Base-by-base conservation (phyloP, 2,329 filamentous ascomycete species). In the Monosporascus sp. region DNA sequence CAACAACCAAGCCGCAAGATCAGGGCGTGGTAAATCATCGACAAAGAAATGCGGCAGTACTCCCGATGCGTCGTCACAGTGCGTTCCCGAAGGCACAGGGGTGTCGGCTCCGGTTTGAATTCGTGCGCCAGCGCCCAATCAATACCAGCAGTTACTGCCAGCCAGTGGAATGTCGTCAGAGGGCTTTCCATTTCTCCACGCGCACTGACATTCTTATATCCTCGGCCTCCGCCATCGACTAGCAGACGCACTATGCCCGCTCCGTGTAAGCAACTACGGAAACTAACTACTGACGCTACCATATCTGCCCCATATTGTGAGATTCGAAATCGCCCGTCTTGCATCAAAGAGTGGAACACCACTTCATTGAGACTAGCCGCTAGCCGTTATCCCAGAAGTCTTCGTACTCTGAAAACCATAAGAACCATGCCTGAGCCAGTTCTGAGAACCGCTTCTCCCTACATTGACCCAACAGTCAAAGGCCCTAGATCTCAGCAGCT, bases 381-480 rank as follows among this genome's bases (percentile, higher is more conserved):
- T 50, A 57, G 48, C 51, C 56, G 20, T 14, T 55, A 46, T 60
- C 47, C 56, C 54, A 53, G 52, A 51, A 49, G 51, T 57, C 38
- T 17, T 59, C 60, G 44, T 27, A 57, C 49, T 42, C 55, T 52
- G 22, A 54, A 51, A 63, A 62, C 55, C 56, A 64, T 66, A 68
- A 69, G 58, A 62, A 66, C 62, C 64, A 67, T 66, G 66, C 51
- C 56, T 53, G 69, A 73, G 64, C 73, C 73, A 65, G 68, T 75
- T 56, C 62, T 65, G 42, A 68, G 73, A 68, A 70, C 70, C 36
- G 62, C 68, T 63, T 75, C 74, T 71, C 73, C 74, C 58, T 76
- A 75, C 66, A 62, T 63, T 51, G 70, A 76, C 64, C 73, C 73
- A 31, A 58, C 66, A 49, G 68, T 76, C 54, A 74, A 75, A 72